Conservation (phyloP, 768 basidiomycete genomes). For the Gloeostereum incarnatum region DNA sequence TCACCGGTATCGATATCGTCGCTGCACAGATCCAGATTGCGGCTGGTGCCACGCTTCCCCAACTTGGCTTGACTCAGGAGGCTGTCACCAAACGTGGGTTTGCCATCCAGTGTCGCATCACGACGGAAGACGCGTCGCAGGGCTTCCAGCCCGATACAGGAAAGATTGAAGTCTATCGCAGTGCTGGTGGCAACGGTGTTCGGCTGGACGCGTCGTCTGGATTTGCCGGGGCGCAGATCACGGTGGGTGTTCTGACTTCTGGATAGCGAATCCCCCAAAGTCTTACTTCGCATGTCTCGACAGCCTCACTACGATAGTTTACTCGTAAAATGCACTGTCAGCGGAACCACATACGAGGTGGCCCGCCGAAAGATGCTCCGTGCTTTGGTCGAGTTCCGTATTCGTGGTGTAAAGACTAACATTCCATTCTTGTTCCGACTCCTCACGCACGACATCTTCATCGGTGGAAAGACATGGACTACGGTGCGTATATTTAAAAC, state of each 20-base stretch:
- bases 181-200: conserved; percentile 97
- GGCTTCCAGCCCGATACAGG: conserved; percentile 98
- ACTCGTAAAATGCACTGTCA: conserved; percentile 92
- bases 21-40: conserved; percentile 99
- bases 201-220: conserved; percentile 95
- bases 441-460: conserved; percentile 92
- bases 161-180: conserved; percentile 98
- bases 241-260: conserved; percentile 45
- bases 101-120: conserved; percentile 97
- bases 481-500: conserved; percentile 46
- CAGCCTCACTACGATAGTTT: conserved; percentile 98
- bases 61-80: conserved; percentile 93
- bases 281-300: conserved; percentile 5
- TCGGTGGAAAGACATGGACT: conserved; percentile 97
- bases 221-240: conserved; percentile 98
- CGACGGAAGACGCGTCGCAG: conserved; percentile 90
- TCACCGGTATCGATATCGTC: conserved; percentile 98
- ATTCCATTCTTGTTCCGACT: conserved; percentile 99
- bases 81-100: conserved; percentile 94
- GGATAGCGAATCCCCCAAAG: neutral
- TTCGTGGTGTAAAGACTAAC: conserved; percentile 99
- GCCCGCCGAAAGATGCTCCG: conserved; percentile 99
- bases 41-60: conserved; percentile 92
- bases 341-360: conserved; percentile 96
- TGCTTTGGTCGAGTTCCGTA: conserved; percentile 99